Conservation (phyloP, 495 filamentous ascomycete genomes). For the Xanthoparmelia taractica region DNA sequence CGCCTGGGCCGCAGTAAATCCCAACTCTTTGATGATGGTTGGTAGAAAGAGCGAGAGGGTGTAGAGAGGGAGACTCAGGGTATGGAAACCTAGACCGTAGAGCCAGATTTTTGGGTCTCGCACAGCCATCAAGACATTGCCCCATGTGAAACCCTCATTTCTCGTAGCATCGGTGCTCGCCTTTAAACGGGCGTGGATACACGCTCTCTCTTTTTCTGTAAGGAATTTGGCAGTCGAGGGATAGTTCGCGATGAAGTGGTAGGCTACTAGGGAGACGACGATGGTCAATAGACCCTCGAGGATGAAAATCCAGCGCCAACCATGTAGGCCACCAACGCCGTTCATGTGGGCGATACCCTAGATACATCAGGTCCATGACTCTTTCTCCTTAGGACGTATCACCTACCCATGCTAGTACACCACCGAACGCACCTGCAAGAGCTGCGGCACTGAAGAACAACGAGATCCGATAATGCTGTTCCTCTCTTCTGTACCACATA, state of each 20-base stretch:
- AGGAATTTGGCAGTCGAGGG: conserved; percentile 63
- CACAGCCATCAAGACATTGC: conserved; percentile 53
- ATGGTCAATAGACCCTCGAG: conserved; percentile 66
- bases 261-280: conserved; percentile 51
- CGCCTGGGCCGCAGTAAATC: conserved; percentile 59
- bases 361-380: background rate
- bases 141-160: conserved; percentile 60
- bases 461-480: conserved; percentile 64
- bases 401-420: conserved; percentile 56
- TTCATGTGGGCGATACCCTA: conserved; percentile 52
- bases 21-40: conserved; percentile 62
- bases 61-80: conserved; percentile 69
- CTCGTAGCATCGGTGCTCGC: conserved; percentile 54
- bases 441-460: conserved; percentile 70
- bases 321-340: conserved; percentile 54
- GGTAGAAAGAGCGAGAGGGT: conserved; percentile 71
- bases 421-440: conserved; percentile 72
- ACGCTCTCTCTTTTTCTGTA: conserved; percentile 51
- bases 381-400: background rate
- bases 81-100: conserved; percentile 63
- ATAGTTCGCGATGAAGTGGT: conserved; percentile 67
- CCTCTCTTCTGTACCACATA: conserved; percentile 74
- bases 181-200: conserved; percentile 51
- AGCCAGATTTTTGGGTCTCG: conserved; percentile 68
- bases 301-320: conserved; percentile 83